Conservation (phyloP, 371 early-diverging fungal species). For the Fennellomyces sp. region DNA sequence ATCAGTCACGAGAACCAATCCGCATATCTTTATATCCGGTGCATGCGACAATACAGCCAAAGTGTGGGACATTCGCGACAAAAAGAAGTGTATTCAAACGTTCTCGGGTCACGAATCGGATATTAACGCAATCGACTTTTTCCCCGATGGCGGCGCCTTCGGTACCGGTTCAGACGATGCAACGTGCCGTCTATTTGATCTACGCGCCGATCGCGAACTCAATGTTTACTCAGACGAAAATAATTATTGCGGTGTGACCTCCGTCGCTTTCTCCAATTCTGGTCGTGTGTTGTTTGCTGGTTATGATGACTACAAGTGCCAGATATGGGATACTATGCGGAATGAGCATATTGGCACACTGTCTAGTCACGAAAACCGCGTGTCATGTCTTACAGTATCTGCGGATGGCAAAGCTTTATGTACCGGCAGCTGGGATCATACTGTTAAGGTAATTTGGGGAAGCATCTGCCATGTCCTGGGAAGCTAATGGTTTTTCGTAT, state of each 20-base stretch:
- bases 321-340: constrained; percentile 97
- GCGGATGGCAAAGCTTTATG: constrained; percentile 96
- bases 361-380: constrained; percentile 94
- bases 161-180: constrained; percentile 98
- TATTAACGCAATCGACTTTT: constrained; percentile 84
- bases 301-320: constrained; percentile 97
- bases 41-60: constrained; percentile 98
- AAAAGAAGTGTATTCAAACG: constrained; percentile 89
- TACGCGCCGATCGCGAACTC: constrained; percentile 96
- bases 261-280: constrained; percentile 92
- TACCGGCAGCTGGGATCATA: constrained; percentile 93
- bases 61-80: constrained; percentile 95
- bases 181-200: constrained; percentile 94
- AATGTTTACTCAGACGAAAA: constrained; percentile 95
- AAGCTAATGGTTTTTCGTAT: too few relatives aligned
- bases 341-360: constrained; percentile 92
- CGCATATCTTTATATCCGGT: constrained; percentile 94
- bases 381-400: constrained; percentile 94
- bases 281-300: constrained; percentile 97
- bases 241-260: constrained; percentile 89
- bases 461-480: too few relatives aligned
- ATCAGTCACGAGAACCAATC: constrained; percentile 59
- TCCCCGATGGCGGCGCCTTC: constrained; percentile 97
- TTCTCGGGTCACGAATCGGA: constrained; percentile 98
- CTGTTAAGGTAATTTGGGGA: constrained; percentile 7